These are phyloP conservation scores for Letharia columbiana DNA, from an alignment of 495 filamentous ascomycete species.

Conservation along the genomic window DNA sequence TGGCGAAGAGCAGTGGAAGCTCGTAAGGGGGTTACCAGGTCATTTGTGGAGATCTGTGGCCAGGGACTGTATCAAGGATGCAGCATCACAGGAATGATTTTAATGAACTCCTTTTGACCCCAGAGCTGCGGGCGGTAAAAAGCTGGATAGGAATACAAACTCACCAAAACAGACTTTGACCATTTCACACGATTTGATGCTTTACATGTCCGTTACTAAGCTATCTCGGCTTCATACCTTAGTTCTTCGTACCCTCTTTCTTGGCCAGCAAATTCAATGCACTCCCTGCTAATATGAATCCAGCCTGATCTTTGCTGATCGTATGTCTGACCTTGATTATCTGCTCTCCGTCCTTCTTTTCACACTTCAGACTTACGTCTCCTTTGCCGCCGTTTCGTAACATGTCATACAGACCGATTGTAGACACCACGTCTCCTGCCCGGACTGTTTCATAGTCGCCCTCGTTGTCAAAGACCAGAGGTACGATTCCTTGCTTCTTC, in stretches of 20 bases:
- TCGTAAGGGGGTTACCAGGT: neutral
- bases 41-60: neutral
- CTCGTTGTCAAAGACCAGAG: constrained; percentile 77
- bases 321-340: constrained; percentile 64
- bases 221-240: neutral
- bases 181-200: neutral
- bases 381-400: constrained; percentile 69
- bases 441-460: constrained; percentile 77
- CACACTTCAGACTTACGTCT: constrained; percentile 59
- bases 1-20: neutral
- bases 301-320: constrained; percentile 77
- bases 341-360: constrained; percentile 52
- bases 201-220: neutral
- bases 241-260: constrained; percentile 16
- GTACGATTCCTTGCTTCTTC: constrained; percentile 97
- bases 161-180: neutral
- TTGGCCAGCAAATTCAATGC: constrained; percentile 82
- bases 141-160: neutral
- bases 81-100: neutral
- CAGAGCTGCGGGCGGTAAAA: neutral
- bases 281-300: constrained; percentile 86
- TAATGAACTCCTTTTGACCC: neutral
- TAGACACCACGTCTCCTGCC: constrained; percentile 73
- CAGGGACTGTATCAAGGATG: neutral
- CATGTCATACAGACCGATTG: constrained; percentile 74